Evolutionary conservation across 192 early-diverging fungal genomes (phyloP), one percentile per base, ranked within the genome.

Genomic region (Phycomyces nitens): DNA sequence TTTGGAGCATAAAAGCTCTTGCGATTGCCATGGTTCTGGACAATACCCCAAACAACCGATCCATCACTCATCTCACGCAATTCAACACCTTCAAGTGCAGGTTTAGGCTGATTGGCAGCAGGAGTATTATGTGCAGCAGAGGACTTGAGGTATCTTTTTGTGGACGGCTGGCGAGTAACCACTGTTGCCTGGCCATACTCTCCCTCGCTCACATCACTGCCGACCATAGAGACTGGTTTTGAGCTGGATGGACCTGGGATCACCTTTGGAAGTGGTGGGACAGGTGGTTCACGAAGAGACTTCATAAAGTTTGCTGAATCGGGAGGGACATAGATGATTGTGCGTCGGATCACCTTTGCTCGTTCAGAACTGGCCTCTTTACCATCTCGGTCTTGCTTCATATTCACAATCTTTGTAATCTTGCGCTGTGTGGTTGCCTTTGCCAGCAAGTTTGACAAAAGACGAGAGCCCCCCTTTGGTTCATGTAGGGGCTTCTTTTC

Each of bases 41-140:
- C 71, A 41, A 72, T 53, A 14, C 71, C 72, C 60, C 66, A 73
- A n/a, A 64, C 52, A 24, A 73, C 62, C 11, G 65, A 54, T 14
- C 72, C 72, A 24, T 73, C 72, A 34, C 72, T 73, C 60, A 68
- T 66, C 59, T 73, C 72, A 16, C 72, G 72, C 18, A 73, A 47
- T 56, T 73, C 72, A 39, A 73, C 43, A 5, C 72, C 72, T 40
- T 68, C 61, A 16, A 73, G 21, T n/a, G 60, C 11, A 50, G 47
- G 5, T 54, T 49, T 11, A 38, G 29, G n/a, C 14, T 16, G 4
- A 53, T 8, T 24, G 3, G 26, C 11, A 10, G 39, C 11, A 21
- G 39, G 15, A 10, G 29, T 39, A 5, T 18, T 12, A 16, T 24
- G 18, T 40, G 51, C 52, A 24, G 39, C 52, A 24, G 39, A 47